Base-by-base conservation (phyloP, 345 rosid species). In the Moricandia arvensis region DNA sequence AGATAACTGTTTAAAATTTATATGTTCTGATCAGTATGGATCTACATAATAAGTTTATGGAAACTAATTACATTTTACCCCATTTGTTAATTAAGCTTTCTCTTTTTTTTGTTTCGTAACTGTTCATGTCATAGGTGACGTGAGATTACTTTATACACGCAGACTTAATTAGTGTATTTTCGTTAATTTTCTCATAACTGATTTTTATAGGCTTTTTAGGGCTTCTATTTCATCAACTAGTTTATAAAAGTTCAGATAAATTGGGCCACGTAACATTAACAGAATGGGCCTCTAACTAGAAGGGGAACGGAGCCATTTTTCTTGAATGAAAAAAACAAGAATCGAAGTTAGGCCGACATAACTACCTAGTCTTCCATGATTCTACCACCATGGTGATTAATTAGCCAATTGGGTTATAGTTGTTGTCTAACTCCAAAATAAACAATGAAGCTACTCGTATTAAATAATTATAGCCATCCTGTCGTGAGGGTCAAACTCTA, bases 401-500 rank as follows among this genome's bases (percentile, higher is more conserved):
- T 74, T 55, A 69, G 60, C 18, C 53, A 30, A 65, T 49, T 61
- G 33, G 37, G 59, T 53, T 59, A n/a, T 67, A 17, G 4, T 74
- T 49, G 31, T 66, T 27, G 21, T 47, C n/a, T 30, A n/a, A 57
- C 21, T 43, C 17, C 43, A 37, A 70, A 67, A 15, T 24, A 66
- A 37, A 71, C 21, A 45, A 69, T 35, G 3, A 57, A 60, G 34
- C 30, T 41, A 59, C 75, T 78, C 75, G 74, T 16, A 27, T 63
- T 83, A 55, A 79, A 81, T 45, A 75, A 71, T 73, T n/a, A 37
- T 73, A 75, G 77, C 82, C 16, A 11, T 58, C 37, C 69, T n/a
- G 17, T 27, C 62, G 15, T 57, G 61, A 59, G 63, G 10, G 35
- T 13, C 37, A 59, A 59, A 59, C 34, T 58, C 63, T 59, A 59